A percentile compares a stretch with the other conserved stretches of the same genome.
Conservation (phyloP, 257 asterid species). For the Primulina tabacum region DNA sequence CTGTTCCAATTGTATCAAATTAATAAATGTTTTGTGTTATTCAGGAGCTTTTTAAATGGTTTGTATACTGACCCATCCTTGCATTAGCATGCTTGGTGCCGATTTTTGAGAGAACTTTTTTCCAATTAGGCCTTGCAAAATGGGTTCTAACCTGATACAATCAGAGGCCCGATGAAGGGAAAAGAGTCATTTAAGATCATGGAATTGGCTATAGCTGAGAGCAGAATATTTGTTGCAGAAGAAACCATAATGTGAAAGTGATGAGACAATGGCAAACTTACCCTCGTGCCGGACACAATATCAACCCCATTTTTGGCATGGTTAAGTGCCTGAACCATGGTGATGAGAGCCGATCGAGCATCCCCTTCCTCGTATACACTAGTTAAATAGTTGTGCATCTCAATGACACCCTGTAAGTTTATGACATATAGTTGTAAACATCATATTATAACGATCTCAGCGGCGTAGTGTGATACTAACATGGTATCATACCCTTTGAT, state of each 20-base stretch:
- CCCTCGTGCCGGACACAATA: constrained; percentile 86
- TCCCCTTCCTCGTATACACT: constrained; percentile 98
- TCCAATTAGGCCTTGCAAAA: constrained; percentile 98
- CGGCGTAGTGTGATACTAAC: constrained; percentile 1
- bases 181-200: constrained; percentile 6
- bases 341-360: constrained; percentile 96
- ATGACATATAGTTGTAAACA: constrained; percentile 8
- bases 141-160: constrained; percentile 78
- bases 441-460: not conserved
- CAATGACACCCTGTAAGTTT: constrained; percentile 65
- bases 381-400: constrained; percentile 95
- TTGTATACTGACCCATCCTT: constrained; percentile 58
- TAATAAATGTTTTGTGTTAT: not conserved
- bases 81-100: constrained; percentile 92
- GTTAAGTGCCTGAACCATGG: constrained; percentile 96
- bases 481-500: constrained; percentile 66
- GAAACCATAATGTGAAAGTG: not conserved
- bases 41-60: not conserved
- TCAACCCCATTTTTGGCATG: constrained; percentile 97
- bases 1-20: constrained; percentile 37
- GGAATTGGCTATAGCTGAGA: not conserved
- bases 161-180: not conserved
- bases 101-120: constrained; percentile 71
- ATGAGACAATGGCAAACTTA: constrained; percentile 26
- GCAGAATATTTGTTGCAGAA: not conserved